A percentile compares a stretch with the other conserved stretches of the same genome.
phyloP scores from a whole-genome alignment of 129 eudicot genomes.

The Gnaphalium uliginosum region DNA sequence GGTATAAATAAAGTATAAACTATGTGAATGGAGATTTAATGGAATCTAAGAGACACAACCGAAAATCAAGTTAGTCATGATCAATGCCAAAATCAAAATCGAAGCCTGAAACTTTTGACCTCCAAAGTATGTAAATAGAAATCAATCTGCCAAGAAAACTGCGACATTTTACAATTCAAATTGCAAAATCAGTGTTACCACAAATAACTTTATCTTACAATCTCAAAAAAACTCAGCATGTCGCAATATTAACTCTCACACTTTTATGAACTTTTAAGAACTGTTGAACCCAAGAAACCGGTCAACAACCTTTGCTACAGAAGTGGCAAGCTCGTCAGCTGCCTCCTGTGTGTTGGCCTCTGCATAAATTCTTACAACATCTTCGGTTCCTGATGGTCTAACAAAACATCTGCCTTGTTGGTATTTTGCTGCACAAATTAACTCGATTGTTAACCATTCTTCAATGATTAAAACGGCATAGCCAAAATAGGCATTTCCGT shows the following conservation, averaged over 20 bases:
- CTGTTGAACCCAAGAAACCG: constrained; percentile 59
- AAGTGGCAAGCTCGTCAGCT: constrained; percentile 62
- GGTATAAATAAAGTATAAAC: too few species aligned
- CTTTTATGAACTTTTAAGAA: background rate
- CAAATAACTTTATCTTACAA: background rate
- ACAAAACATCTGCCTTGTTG: constrained; percentile 76
- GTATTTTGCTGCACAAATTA: constrained; percentile 49
- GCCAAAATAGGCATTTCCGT: background rate
- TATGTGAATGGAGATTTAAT: too few species aligned
- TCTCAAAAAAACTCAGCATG: background rate
- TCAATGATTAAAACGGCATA: background rate
- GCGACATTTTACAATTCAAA: too few species aligned
- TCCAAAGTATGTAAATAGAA: too few species aligned
- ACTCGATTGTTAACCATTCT: background rate
- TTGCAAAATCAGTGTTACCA: background rate
- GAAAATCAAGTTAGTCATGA: too few species aligned
- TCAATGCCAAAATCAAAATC: too few species aligned
- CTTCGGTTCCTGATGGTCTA: constrained; percentile 93
- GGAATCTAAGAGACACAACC: too few species aligned
- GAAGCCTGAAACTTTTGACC: too few species aligned
- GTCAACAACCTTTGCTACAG: constrained; percentile 59
- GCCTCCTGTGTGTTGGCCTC: constrained; percentile 79
- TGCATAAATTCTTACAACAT: constrained; percentile 82
- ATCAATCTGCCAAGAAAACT: too few species aligned
- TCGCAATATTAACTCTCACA: background rate